These are phyloP conservation scores for Grosmannia penicillata DNA, from an alignment of 2,329 filamentous ascomycete species.

Conservation along the genomic window DNA sequence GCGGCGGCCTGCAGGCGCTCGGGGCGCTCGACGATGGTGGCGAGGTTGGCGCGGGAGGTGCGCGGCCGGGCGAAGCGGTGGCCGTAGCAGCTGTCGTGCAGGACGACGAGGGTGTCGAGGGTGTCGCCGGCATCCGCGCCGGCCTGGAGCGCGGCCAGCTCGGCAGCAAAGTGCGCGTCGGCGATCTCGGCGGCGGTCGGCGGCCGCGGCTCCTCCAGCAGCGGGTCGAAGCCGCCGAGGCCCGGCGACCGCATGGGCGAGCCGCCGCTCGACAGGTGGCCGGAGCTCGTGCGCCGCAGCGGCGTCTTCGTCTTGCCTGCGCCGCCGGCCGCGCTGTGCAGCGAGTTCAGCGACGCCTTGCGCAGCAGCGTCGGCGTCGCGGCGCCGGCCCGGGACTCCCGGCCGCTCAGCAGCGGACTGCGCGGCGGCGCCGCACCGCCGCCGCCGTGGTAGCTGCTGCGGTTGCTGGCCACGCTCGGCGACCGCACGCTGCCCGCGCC, in stretches of 20 bases:
- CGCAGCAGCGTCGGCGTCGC: conserved; percentile 35
- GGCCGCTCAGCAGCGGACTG: conserved; percentile 23
- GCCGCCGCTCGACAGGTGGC: conserved; percentile 25
- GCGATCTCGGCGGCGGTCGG: conserved; percentile 45
- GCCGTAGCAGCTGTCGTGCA: conserved; percentile 91
- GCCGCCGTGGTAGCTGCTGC: too few species aligned
- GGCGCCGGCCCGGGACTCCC: conserved; percentile 29
- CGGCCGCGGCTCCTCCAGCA: conserved; percentile 7
- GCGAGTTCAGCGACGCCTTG: conserved; percentile 42
- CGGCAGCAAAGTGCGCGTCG: conserved; percentile 51
- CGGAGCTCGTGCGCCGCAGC: conserved; percentile 33
- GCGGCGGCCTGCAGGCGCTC: conserved; percentile 78
- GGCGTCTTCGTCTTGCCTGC: conserved; percentile 10
- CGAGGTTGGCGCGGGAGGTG: conserved; percentile 54
- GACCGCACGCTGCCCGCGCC: conserved; percentile 17
- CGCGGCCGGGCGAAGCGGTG: conserved; percentile 80
- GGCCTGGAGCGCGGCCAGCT: conserved; percentile 47
- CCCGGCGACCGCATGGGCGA: background rate
- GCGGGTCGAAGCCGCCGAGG: conserved; percentile 7
- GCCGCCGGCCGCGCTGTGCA: conserved; percentile 23
- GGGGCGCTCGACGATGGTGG: conserved; percentile 80
- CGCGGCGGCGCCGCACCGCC: conserved; percentile 20
- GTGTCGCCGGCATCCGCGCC: conserved; percentile 4
- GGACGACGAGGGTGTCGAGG: conserved; percentile 60
- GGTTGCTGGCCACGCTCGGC: conserved; percentile 20